These are phyloP conservation scores for Ilex aquifolium DNA, from an alignment of 257 asterid genomes.

Conservation along the genomic window DNA sequence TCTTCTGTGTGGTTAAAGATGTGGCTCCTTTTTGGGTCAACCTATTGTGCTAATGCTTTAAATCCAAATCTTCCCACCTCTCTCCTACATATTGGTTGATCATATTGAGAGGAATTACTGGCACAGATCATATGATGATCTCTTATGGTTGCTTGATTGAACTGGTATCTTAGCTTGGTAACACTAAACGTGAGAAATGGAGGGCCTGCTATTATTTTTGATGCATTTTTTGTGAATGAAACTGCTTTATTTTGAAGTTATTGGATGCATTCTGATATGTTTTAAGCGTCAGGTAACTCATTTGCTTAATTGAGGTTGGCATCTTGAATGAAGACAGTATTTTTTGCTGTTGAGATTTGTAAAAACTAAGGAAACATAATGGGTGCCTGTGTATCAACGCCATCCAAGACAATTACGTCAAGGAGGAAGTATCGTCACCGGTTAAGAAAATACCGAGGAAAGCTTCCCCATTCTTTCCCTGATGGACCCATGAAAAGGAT, in stretches of 20 bases:
- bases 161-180: background rate
- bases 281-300: conserved; percentile 1
- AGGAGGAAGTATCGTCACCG: conserved; percentile 37
- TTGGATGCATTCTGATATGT: background rate
- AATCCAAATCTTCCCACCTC: no score
- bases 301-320: conserved; percentile 3
- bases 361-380: conserved; percentile 29
- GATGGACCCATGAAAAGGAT: conserved; percentile 46
- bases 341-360: conserved; percentile 23
- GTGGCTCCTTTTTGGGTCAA: no score
- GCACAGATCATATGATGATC: no score
- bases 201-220: background rate
- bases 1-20: no score
- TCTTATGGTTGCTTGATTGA: no score
- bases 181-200: no score
- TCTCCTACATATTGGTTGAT: no score
- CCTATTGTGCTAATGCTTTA: no score
- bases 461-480: conserved; percentile 19
- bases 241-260: no score
- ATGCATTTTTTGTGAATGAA: background rate
- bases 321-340: conserved; percentile 10
- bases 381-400: conserved; percentile 85
- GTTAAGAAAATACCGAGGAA: conserved; percentile 41
- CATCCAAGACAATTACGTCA: conserved; percentile 25
- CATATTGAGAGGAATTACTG: no score